Percentiles rank a stretch among this genome's conserved stretches.
Conservation (phyloP, 768 basidiomycete genomes). For the Psilocybe subaeruginosa region DNA sequence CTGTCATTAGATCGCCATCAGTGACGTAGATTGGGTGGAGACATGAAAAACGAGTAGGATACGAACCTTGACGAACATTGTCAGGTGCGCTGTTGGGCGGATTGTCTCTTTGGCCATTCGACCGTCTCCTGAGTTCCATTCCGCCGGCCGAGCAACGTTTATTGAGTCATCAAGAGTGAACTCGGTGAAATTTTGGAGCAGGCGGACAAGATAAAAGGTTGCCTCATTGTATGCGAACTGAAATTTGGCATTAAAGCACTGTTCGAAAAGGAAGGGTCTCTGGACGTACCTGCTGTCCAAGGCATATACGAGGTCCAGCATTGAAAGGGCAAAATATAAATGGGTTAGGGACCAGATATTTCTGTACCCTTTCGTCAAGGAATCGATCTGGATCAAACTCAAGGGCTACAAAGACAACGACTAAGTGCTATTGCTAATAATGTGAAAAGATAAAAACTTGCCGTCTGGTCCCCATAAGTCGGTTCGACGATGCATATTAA, state of each 20-base stretch:
- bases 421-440: background rate
- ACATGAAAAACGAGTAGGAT: background rate
- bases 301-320: conserved; percentile 67
- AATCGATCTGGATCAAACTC: conserved; percentile 69
- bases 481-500: conserved; percentile 61
- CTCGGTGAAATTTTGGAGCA: conserved; percentile 51
- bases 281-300: conserved; percentile 42
- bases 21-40: conserved; percentile 26
- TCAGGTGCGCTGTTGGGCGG: conserved; percentile 40
- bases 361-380: conserved; percentile 57
- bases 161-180: conserved; percentile 42
- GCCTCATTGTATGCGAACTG: conserved; percentile 57
- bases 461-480: conserved; percentile 76
- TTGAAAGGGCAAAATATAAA: conserved; percentile 76
- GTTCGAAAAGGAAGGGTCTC: background rate
- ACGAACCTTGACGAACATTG: conserved; percentile 38
- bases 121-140: conserved; percentile 37
- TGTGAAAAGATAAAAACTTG: conserved; percentile 17
- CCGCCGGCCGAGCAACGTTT: conserved; percentile 38
- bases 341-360: conserved; percentile 60
- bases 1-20: background rate
- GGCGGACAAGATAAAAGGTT: conserved; percentile 55
- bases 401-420: conserved; percentile 34
- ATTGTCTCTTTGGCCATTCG: conserved; percentile 44
- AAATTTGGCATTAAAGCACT: background rate